Base-by-base conservation (phyloP, 768 basidiomycete species). In the Amanita thiersii region DNA sequence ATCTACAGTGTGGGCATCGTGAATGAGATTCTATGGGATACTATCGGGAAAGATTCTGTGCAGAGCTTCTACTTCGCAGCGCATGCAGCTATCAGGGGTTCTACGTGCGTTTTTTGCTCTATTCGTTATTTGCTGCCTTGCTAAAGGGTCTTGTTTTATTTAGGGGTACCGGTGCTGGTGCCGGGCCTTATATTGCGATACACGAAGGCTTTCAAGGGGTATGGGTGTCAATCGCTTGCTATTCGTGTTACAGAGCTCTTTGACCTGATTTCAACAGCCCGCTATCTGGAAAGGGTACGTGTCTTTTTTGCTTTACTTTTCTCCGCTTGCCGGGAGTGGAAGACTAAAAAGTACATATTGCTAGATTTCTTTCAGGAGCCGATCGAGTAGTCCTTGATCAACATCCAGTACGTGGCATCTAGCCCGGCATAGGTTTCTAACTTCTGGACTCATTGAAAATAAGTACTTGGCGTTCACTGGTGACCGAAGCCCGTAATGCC, bases 321-420 rank as follows among this genome's bases (percentile, higher is more conserved):
- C 43, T 30, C 43, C 14, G 9, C 14, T 30, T 30, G 29, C 14
- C 9, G 29, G 9, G 29, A 30, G 9, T 30, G 29, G 29, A 30
- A 9, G 29, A 9, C 8, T 31, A 17, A 28, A 31, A 33, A 19
- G 32, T 31, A 14, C 31, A 35, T 26, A 18, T 14, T 24, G 1
- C 61, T 25, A 81, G 77, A 41, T 91, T 86, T 69, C 61, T 91
- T 41, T 59, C 73, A 30, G 80, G 85, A 33, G 77, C 81, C 20
- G 91, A 93, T 61, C 79, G 91, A 42, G 59, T 80, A 47, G 68
- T 73, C 24, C 59, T 92, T 29, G 89, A 92, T 61, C 72, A 80
- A 35, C 89, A 92, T 60, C 83, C 84, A 29, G 50, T 91, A 81
- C 59, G 61, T 79, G 26, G 19, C 12, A 33, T 39, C 24, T 18